Percentiles rank a stretch among this genome's conserved stretches.
Evolutionary conservation across 1,284 basidiomycete genomes (phyloP).

Genomic region (Malassezia yamatoensis): DNA sequence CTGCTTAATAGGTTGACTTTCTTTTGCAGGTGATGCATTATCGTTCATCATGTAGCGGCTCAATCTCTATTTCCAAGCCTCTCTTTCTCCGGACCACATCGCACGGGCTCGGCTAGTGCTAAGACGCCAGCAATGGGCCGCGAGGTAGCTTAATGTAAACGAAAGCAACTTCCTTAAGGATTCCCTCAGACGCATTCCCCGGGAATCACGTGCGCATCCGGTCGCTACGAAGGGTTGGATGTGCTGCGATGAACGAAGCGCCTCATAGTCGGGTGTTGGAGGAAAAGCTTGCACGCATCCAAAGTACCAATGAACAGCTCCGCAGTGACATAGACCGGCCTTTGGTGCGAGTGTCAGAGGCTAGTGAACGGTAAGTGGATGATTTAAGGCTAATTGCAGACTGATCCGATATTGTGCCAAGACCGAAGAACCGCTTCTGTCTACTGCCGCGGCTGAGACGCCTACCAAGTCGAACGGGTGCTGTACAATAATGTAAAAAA

Average conservation of each 20-base stretch:
- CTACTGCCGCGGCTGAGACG: not conserved
- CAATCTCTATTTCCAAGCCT: not conserved
- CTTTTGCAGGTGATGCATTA: not conserved
- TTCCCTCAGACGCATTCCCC: no score
- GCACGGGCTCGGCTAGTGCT: not conserved
- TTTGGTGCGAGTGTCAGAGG: not conserved
- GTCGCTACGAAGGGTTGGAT: not conserved
- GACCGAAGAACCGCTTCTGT: slow-evolving; percentile 2
- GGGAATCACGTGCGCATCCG: not conserved
- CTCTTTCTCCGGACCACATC: not conserved
- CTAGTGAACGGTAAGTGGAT: slow-evolving; percentile 5
- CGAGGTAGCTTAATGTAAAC: no score
- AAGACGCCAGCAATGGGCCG: not conserved
- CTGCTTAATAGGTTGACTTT: not conserved
- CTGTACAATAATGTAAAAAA: not conserved
- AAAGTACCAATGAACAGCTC: not conserved
- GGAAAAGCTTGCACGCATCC: slow-evolving; percentile 1
- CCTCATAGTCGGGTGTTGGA: not conserved
- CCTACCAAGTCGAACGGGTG: not conserved
- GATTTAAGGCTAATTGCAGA: not conserved
- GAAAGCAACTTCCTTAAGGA: no score
- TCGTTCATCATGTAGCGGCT: not conserved
- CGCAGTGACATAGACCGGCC: not conserved
- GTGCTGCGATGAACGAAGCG: not conserved
- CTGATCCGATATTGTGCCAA: slow-evolving; percentile 6